Base-by-base conservation (phyloP, 495 filamentous ascomycete species). In the Collariella sp. region DNA sequence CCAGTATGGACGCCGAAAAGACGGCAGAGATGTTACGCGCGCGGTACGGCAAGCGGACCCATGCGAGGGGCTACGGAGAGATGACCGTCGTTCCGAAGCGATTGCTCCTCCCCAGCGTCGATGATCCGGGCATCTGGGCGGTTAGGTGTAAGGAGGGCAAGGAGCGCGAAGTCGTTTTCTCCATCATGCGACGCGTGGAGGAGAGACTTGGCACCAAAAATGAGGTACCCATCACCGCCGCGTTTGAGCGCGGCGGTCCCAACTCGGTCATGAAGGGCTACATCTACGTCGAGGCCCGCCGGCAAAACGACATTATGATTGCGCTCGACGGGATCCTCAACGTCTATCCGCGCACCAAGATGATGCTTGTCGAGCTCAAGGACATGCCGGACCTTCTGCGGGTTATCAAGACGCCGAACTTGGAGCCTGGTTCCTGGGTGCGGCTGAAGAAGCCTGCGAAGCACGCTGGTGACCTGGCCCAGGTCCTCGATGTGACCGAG, bases 341-440 rank as follows among this genome's bases (percentile, higher is more conserved):
- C 65, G 84, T 61, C 5, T 98, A 95, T 64, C 86, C 88, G 16
- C 77, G 87, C 43, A 83, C 81, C 23, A 93, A 90, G 68, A 80
- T 89, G 68, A 78, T 88, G 34, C 70, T 96, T 33, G 87, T 97
- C 40, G 88, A 91, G n/a, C 88, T 97, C 60, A 91, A 91, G 67
- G 94, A 99, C 69, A 94, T 96, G 85, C 91, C 94, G 0, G 93
- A 96, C 69, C 82, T 99, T 9, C 72, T 99, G n/a, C 81, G 88
- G 23, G 88, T 91, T 26, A 81, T 79, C 26, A 96, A 95, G 72
- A 89, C 83, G 0, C 86, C 89, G 46, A 83, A 84, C n/a, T 75
- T 99, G 26, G 78, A 88, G 51, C 87, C 87, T 29, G 91, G 91
- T 55, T 85, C 84, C 33, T 99, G 91, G 81, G 91, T 97, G 43